Evolutionary conservation across 768 basidiomycete species (phyloP).

Genomic region (Suillus subluteus): DNA sequence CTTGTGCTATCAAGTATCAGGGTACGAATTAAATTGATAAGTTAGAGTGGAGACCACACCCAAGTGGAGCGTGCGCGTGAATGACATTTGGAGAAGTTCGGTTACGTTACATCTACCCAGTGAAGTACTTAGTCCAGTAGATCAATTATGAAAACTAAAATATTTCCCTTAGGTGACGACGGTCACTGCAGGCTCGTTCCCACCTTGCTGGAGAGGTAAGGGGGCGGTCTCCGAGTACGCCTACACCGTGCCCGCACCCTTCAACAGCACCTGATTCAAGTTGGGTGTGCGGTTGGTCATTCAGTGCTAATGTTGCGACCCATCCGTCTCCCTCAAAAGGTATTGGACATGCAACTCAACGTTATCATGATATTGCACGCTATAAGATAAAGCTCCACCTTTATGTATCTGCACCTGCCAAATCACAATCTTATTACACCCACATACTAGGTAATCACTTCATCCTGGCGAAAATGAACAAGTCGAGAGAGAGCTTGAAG

Average conservation of each 20-base stretch:
- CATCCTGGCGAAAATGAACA: not conserved
- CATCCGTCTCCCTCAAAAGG: not conserved
- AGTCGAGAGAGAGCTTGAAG: not conserved
- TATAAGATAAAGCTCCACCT: not conserved
- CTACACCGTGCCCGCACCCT: not conserved
- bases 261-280: no score
- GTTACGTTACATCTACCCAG: not conserved
- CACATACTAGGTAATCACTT: not conserved
- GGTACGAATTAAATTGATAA: not conserved
- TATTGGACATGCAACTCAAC: not conserved
- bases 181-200: no score
- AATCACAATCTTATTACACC: not conserved
- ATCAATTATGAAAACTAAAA: not conserved
- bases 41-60: not conserved
- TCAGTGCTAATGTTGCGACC: not conserved
- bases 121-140: constrained; percentile 1
- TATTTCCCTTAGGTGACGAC: not conserved
- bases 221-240: no score
- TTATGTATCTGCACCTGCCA: not conserved
- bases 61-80: not conserved
- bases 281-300: no score
- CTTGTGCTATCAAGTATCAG: not conserved
- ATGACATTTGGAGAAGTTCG: not conserved
- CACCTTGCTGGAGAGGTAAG: no score
- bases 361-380: not conserved